Conservation (phyloP, 108 stramenopile genomes). For the Conticribra guillardii region DNA sequence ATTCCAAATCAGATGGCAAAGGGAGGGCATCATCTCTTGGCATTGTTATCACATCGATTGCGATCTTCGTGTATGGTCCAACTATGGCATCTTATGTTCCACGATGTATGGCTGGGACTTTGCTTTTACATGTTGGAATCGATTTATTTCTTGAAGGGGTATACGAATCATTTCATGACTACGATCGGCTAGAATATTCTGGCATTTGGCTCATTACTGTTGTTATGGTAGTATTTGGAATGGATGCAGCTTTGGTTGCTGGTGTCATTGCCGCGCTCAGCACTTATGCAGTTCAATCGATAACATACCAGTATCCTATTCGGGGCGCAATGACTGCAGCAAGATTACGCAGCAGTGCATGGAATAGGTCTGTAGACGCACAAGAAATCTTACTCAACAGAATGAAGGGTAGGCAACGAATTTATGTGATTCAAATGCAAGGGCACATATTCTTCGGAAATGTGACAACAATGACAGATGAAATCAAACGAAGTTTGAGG, state of each 20-base stretch:
- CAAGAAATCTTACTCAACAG: conserved; percentile 53
- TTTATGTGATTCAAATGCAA: conserved; percentile 68
- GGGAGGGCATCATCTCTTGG: conserved; percentile 51
- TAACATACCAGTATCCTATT: conserved; percentile 65
- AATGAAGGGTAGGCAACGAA: conserved; percentile 53
- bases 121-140: conserved; percentile 83
- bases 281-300: conserved; percentile 64
- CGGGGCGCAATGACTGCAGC: conserved; percentile 70
- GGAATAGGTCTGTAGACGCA: conserved; percentile 54
- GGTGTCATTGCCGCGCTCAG: conserved; percentile 65
- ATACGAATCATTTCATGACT: conserved; percentile 24
- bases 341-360: conserved; percentile 57
- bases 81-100: conserved; percentile 66
- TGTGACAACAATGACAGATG: conserved; percentile 58
- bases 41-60: conserved; percentile 41
- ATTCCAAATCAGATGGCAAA: conserved; percentile 73
- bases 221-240: conserved; percentile 73
- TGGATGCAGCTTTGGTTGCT: conserved; percentile 72
- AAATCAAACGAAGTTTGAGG: conserved; percentile 44
- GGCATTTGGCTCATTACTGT: conserved; percentile 64
- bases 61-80: conserved; percentile 75
- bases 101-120: conserved; percentile 85
- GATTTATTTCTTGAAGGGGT: conserved; percentile 80
- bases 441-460: conserved; percentile 79
- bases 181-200: conserved; percentile 5